Evolutionary conservation across 176 grass and related monocot genomes (phyloP).

Genomic region (Oryza officinalis): DNA sequence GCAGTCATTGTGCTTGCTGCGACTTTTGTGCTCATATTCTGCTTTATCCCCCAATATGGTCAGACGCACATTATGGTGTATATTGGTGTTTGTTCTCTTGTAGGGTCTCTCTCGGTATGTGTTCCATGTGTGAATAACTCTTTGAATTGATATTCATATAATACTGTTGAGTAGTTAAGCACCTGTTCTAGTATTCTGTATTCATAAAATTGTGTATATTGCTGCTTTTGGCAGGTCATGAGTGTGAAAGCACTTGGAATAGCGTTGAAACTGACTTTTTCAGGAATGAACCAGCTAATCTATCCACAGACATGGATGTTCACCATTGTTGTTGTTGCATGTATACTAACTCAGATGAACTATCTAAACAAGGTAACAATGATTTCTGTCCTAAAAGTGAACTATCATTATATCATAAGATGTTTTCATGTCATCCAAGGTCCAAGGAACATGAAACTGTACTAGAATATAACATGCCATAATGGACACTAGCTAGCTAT

Average conservation of each 20-base stretch:
- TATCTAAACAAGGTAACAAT: conserved; percentile 94
- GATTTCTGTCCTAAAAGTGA: conserved; percentile 4
- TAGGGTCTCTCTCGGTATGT: conserved; percentile 91
- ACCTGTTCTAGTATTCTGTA: not conserved
- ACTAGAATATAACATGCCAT: too few relatives aligned
- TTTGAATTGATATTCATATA: not conserved
- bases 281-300: conserved; percentile 86
- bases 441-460: not conserved
- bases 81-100: conserved; percentile 95
- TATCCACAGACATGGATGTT: conserved; percentile 97
- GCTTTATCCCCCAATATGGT: conserved; percentile 83
- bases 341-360: conserved; percentile 91
- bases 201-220: not conserved
- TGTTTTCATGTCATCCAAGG: not conserved
- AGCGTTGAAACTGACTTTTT: conserved; percentile 95
- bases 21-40: conserved; percentile 82
- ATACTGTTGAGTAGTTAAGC: not conserved
- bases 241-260: conserved; percentile 98
- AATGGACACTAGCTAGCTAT: not conserved
- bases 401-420: not conserved
- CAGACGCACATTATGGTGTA: conserved; percentile 98
- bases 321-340: conserved; percentile 75
- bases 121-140: conserved; percentile 17
- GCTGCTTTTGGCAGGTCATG: conserved; percentile 76
- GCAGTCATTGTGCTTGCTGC: conserved; percentile 61